Percentiles rank a stretch among this genome's conserved stretches.
Conservation (phyloP, 345 rosid species). For the Syzygium aqueum region DNA sequence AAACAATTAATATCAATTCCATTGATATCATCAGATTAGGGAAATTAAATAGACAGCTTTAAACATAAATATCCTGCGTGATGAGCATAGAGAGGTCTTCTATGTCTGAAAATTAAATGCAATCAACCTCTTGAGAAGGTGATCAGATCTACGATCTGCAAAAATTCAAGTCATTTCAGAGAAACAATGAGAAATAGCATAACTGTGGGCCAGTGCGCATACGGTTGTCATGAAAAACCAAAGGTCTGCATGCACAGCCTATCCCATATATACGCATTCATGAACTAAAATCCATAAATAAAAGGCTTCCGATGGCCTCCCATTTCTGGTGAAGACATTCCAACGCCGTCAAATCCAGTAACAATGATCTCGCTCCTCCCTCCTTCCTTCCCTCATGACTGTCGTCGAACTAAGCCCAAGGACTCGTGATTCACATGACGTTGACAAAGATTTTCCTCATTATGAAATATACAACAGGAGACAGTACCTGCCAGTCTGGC, state of each 20-base stretch:
- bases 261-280: neutral
- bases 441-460: neutral
- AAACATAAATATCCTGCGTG: neutral
- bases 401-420: neutral
- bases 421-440: neutral
- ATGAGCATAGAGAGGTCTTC: neutral
- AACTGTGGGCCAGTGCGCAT: neutral
- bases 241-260: neutral
- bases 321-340: neutral
- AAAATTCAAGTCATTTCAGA: neutral
- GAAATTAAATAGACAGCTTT: neutral
- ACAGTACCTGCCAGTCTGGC: constrained; percentile 88
- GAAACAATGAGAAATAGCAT: neutral
- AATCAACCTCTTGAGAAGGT: neutral
- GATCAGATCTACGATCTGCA: neutral
- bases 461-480: neutral
- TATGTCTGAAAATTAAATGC: neutral
- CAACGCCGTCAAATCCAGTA: neutral
- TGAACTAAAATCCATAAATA: neutral
- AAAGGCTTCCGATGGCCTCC: neutral
- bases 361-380: neutral
- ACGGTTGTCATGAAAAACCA: neutral
- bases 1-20: neutral
- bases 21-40: neutral
- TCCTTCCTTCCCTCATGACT: neutral